Conservation (phyloP, 106 monocot genomes). For the Iris macrosiphon region DNA sequence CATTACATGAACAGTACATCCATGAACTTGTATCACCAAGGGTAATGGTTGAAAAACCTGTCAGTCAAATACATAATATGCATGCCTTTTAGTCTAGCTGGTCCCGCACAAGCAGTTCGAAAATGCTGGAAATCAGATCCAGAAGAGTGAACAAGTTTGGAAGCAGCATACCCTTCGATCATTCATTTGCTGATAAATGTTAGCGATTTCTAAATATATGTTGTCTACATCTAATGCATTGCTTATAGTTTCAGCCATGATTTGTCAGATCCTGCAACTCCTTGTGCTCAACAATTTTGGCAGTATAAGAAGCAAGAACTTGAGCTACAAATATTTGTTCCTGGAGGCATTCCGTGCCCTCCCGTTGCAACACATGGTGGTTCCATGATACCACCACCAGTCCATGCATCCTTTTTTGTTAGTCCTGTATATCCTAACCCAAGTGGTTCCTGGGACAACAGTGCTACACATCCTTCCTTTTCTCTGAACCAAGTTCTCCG, state of each 20-base stretch:
- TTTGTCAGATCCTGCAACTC: conserved; percentile 18
- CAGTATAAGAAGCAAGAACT: conserved; percentile 34
- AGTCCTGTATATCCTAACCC: conserved; percentile 37
- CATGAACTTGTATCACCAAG: conserved; percentile 43
- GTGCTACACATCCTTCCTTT: conserved; percentile 26
- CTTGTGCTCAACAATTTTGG: conserved; percentile 34
- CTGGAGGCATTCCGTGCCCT: conserved; percentile 18
- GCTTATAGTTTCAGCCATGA: not conserved
- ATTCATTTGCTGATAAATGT: conserved; percentile 22
- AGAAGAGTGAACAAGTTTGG: conserved; percentile 20
- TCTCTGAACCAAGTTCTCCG: conserved; percentile 24
- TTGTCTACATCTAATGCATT: not conserved
- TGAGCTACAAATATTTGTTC: conserved; percentile 22
- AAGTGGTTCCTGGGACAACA: conserved; percentile 48
- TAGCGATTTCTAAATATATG: not conserved
- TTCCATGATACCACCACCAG: conserved; percentile 53
- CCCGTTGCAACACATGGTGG: conserved; percentile 21
- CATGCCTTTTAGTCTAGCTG: conserved; percentile 41
- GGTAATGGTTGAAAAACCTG: conserved; percentile 29
- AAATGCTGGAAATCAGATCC: conserved; percentile 17
- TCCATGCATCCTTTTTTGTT: conserved; percentile 29
- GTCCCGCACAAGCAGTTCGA: conserved; percentile 19
- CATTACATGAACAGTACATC: too few species aligned
- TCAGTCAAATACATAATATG: conserved; percentile 13
- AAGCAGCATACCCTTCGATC: conserved; percentile 7